Evolutionary conservation across 306 rosid genomes (phyloP).

Genomic region (Sesbania bispinosa): DNA sequence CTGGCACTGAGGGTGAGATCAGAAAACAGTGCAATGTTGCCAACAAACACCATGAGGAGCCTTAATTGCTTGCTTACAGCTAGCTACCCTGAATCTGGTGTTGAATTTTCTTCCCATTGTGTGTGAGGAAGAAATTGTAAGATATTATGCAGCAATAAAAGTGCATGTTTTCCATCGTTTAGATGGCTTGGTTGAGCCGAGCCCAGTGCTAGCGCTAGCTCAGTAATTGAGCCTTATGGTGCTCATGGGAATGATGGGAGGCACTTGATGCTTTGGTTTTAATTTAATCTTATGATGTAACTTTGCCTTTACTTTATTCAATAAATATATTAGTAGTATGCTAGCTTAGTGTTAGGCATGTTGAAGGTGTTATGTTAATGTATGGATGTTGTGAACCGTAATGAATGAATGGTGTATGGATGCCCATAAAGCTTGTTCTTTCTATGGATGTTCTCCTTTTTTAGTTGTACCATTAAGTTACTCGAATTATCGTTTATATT

Average conservation of each 20-base stretch:
- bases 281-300: slow-evolving; percentile 9
- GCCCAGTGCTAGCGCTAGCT: neutral
- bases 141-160: slow-evolving; percentile 38
- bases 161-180: slow-evolving; percentile 1
- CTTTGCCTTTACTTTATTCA: slow-evolving; percentile 3
- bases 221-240: neutral
- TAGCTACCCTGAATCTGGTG: too few species aligned
- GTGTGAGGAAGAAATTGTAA: slow-evolving; percentile 29
- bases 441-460: too few species aligned
- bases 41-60: slow-evolving; percentile 62
- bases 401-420: slow-evolving; percentile 27
- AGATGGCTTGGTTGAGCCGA: neutral
- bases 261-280: slow-evolving; percentile 21
- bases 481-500: too few species aligned
- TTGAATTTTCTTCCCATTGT: slow-evolving; percentile 25
- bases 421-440: slow-evolving; percentile 10
- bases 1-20: slow-evolving; percentile 87
- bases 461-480: too few species aligned
- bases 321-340: neutral
- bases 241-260: slow-evolving; percentile 9
- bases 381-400: slow-evolving; percentile 27
- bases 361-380: neutral
- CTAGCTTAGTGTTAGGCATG: slow-evolving; percentile 28
- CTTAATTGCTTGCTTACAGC: too few species aligned
- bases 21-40: slow-evolving; percentile 84